Evolutionary conservation across 495 filamentous ascomycete species (phyloP), one percentile per base, ranked within the genome.

Genomic region (Podospora comata): DNA sequence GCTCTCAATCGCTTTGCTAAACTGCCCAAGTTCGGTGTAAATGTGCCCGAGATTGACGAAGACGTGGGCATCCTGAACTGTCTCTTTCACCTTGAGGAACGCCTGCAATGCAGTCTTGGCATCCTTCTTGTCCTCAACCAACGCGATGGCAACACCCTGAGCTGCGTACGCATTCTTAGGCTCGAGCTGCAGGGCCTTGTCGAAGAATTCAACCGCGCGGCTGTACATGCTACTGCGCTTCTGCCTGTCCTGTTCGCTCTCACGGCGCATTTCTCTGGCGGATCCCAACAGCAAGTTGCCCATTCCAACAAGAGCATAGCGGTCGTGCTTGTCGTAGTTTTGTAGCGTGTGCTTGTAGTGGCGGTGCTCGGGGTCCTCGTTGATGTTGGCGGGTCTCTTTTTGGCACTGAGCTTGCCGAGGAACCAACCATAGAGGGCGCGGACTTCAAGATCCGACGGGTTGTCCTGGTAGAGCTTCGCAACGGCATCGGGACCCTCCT

Each of bases 291-390:
- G 91, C 61, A 98, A 78, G 78, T 99, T 99, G 20, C 95, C 95
- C 95, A 99, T 98, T 5, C 91, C 94, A 13, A 93, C 92, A 39
- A 99, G 82, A 4, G 95, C 90, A 77, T 98, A 99, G 16, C 92
- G 88, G 73, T 99, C 95, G 76, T 98, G 95, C 82, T 99, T 98
- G 78, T 98, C 93, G 76, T 92, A 90, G 70, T 93, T 86, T 75
- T 97, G 93, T 19, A 99, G 83, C 0, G 93, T 96, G 74, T 98
- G 93, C 80, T 98, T 99, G 83, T 94, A 94, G 75, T 97, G 93
- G 5, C 93, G 87, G 71, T 96, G 88, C 77, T 99, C 95, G 27
- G 86, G 89, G 71, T 99, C 95, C 67, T 98, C 96, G 15, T 87
- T 88, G 62, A 97, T 84, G 73, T 96, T 94, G 60, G 86, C 79